Percentiles rank a stretch among this genome's conserved stretches.
Evolutionary conservation across 257 asterid genomes (phyloP).

Genomic region (Solanum peruvianum): DNA sequence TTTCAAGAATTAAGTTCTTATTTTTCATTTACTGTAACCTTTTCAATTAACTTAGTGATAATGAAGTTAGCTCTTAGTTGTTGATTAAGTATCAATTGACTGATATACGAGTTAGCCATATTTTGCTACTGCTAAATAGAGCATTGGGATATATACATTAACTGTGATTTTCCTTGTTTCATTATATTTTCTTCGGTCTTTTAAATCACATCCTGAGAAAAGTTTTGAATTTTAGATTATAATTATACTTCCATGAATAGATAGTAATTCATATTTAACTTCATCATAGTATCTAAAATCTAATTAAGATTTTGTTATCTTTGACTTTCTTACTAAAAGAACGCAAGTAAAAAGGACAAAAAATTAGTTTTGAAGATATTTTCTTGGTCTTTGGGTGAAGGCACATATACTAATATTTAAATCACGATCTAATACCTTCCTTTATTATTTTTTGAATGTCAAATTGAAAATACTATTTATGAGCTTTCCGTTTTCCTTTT

Average conservation of each 20-base stretch:
- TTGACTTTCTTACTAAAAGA: too few relatives aligned
- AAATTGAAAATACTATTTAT: not conserved
- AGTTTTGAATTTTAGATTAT: not conserved
- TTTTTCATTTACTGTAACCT: not conserved
- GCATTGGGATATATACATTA: not conserved
- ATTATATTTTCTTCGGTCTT: not conserved
- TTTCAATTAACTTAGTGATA: too few relatives aligned
- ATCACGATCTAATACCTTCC: not conserved
- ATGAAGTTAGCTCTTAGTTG: too few relatives aligned
- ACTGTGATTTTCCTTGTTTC: not conserved
- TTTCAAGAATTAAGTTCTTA: not conserved
- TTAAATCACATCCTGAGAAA: not conserved
- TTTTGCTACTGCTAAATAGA: not conserved
- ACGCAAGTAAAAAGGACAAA: not conserved
- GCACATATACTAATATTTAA: not conserved
- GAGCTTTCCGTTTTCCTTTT: not conserved
- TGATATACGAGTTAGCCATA: not conserved
- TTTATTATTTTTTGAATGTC: not conserved
- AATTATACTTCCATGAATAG: not conserved
- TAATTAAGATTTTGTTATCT: not conserved
- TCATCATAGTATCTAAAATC: not conserved
- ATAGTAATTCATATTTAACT: not conserved
- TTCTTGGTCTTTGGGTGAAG: not conserved
- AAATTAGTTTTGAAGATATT: too few relatives aligned
- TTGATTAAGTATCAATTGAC: not conserved